Conservation (phyloP, 441 rosid species). For the Gossypium trilobum region DNA sequence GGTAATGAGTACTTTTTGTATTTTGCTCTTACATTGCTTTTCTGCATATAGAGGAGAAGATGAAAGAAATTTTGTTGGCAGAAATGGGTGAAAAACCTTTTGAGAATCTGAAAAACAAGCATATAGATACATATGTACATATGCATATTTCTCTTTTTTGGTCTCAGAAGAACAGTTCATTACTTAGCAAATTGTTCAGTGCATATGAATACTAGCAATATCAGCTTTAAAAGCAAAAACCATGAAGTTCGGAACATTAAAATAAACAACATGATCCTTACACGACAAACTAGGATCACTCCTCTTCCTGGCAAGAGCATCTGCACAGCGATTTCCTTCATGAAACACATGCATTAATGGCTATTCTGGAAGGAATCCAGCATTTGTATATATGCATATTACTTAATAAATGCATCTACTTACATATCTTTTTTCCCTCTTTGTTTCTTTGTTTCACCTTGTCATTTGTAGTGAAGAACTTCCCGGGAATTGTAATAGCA, state of each 20-base stretch:
- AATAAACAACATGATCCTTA: too few relatives aligned
- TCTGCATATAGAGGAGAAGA: not conserved
- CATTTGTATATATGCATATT: too few relatives aligned
- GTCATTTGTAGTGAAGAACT: slow-evolving; percentile 44
- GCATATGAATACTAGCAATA: too few relatives aligned
- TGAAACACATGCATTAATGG: too few relatives aligned
- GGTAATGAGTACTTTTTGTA: slow-evolving; percentile 44
- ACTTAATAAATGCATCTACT: not conserved
- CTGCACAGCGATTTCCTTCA: too few relatives aligned
- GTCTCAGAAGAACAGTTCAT: too few relatives aligned
- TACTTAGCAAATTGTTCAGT: too few relatives aligned
- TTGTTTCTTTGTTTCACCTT: slow-evolving; percentile 15
- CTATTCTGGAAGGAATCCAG: too few relatives aligned
- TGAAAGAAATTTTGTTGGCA: not conserved
- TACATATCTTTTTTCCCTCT: not conserved
- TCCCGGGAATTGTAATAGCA: slow-evolving; percentile 59
- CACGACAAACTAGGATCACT: too few relatives aligned
- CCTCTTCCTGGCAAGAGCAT: too few relatives aligned
- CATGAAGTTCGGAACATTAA: too few relatives aligned
- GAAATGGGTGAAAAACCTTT: not conserved
- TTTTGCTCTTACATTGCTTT: slow-evolving; percentile 5
- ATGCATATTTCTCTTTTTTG: not conserved
- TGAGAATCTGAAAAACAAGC: not conserved
- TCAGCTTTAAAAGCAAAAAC: too few relatives aligned
- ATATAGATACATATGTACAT: not conserved